Evolutionary conservation across 768 basidiomycete species (phyloP).

Genomic region (Boletus subcaerulescens): DNA sequence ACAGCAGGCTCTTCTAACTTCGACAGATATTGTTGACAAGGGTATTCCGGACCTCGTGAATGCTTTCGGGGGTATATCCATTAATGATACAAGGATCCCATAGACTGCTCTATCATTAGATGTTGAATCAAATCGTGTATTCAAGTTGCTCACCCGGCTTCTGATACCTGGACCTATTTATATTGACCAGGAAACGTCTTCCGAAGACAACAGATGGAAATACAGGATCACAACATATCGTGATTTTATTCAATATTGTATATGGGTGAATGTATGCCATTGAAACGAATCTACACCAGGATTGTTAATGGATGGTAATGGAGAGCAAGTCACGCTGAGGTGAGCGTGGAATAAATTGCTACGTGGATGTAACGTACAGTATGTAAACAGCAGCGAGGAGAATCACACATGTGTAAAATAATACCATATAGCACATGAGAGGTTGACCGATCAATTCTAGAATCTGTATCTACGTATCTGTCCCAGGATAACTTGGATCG

Average conservation of each 20-base stretch:
- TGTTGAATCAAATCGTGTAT: neutral
- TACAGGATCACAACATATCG: too few species aligned
- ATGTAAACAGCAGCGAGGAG: neutral
- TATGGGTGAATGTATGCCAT: too few species aligned
- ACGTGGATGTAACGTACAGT: neutral
- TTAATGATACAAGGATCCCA: neutral
- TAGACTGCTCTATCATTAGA: neutral
- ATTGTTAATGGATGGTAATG: neutral
- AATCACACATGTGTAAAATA: constrained; percentile 5
- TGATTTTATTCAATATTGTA: too few species aligned
- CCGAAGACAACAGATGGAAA: neutral
- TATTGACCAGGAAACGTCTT: neutral
- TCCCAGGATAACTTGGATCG: neutral
- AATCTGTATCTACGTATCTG: constrained; percentile 8
- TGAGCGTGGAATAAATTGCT: neutral
- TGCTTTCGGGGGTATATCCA: constrained; percentile 11
- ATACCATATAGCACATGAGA: constrained; percentile 2
- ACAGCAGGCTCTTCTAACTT: neutral
- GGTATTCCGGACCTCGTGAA: constrained; percentile 10
- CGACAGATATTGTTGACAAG: neutral
- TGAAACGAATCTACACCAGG: too few species aligned
- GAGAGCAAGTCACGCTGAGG: neutral
- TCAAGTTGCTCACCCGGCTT: too few species aligned
- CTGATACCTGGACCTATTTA: neutral
- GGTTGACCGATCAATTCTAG: neutral